Evolutionary conservation across 108 stramenopile genomes (phyloP), one percentile per base, ranked within the genome.

Genomic region (Epipyxis sp.): DNA sequence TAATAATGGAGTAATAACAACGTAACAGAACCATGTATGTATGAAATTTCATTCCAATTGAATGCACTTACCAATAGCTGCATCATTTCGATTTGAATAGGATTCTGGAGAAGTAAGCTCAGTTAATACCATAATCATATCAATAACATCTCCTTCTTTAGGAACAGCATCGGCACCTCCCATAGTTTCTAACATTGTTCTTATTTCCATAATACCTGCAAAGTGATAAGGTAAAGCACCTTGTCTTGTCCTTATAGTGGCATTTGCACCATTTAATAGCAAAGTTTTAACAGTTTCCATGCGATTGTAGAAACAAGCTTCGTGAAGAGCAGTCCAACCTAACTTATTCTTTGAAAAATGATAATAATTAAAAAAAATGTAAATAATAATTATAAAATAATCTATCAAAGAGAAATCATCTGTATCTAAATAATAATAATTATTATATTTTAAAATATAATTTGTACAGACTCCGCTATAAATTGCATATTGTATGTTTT

Each of bases 311-410:
- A 82, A 88, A 78, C 79, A 80, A 0, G 86, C 86, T 77, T 88
- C 87, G 77, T 88, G 87, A 29, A 88, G 45, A n/a, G 87, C 79
- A 6, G 87, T 81, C 87, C 87, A 88, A 0, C 85, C 85, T 0
- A 85, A 13, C 58, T 40, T 43, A 41, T 88, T 88, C n/a, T 39
- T 42, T 45, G 44, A 61, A 69, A 87, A 79, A 54, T n/a, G n/a
- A n/a, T n/a, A n/a, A n/a, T n/a, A n/a, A n/a, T n/a, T n/a, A n/a
- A n/a, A n/a, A n/a, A n/a, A n/a, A n/a, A n/a, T n/a, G n/a, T n/a
- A n/a, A n/a, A n/a, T n/a, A n/a, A n/a, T n/a, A n/a, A n/a, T n/a
- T n/a, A n/a, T n/a, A n/a, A n/a, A n/a, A n/a, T n/a, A n/a, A n/a
- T n/a, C n/a, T n/a, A n/a, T n/a, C n/a, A n/a, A n/a, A n/a, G n/a